Percentiles rank a stretch among this genome's conserved stretches.
Conservation (phyloP, 2,329 filamentous ascomycete species). For the Chrysoporthe puriensis region DNA sequence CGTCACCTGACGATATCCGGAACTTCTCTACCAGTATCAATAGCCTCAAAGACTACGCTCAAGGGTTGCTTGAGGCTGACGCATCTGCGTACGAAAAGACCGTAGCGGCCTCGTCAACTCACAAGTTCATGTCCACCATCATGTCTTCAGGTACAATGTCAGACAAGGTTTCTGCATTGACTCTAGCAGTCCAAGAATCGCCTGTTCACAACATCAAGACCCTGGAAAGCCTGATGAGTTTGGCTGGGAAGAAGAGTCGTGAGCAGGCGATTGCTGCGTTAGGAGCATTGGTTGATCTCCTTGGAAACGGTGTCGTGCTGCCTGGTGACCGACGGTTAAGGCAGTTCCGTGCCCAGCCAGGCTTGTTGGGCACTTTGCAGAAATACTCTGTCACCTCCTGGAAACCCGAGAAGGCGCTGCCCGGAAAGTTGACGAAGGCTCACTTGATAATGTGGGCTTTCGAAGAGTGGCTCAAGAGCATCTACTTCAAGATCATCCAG, state of each 20-base stretch:
- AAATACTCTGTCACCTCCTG: slow-evolving; percentile 61
- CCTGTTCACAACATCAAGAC: slow-evolving; percentile 90
- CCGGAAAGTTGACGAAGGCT: slow-evolving; percentile 70
- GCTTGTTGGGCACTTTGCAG: slow-evolving; percentile 72
- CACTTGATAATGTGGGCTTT: slow-evolving; percentile 89
- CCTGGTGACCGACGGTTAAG: slow-evolving; percentile 81
- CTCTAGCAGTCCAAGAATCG: slow-evolving; percentile 92
- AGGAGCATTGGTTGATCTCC: slow-evolving; percentile 88
- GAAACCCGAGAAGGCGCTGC: slow-evolving; percentile 71
- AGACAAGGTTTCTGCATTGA: slow-evolving; percentile 95
- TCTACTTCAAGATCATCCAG: slow-evolving; percentile 92
- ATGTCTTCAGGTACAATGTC: slow-evolving; percentile 96
- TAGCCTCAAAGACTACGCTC: slow-evolving; percentile 70
- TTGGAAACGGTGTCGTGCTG: slow-evolving; percentile 85
- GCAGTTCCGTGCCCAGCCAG: slow-evolving; percentile 79
- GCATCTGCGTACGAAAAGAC: slow-evolving; percentile 74
- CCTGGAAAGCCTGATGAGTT: slow-evolving; percentile 77
- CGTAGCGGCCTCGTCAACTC: slow-evolving; percentile 79
- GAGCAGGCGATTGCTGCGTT: slow-evolving; percentile 92
- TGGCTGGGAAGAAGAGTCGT: slow-evolving; percentile 93
- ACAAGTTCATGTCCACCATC: slow-evolving; percentile 96
- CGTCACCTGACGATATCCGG: slow-evolving; percentile 49
- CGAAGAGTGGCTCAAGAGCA: slow-evolving; percentile 93
- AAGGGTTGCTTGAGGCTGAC: slow-evolving; percentile 76
- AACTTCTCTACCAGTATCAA: slow-evolving; percentile 50